Evolutionary conservation across 2,329 filamentous ascomycete species (phyloP), one percentile per base, ranked within the genome.

Genomic region (Corynespora cassiicola): DNA sequence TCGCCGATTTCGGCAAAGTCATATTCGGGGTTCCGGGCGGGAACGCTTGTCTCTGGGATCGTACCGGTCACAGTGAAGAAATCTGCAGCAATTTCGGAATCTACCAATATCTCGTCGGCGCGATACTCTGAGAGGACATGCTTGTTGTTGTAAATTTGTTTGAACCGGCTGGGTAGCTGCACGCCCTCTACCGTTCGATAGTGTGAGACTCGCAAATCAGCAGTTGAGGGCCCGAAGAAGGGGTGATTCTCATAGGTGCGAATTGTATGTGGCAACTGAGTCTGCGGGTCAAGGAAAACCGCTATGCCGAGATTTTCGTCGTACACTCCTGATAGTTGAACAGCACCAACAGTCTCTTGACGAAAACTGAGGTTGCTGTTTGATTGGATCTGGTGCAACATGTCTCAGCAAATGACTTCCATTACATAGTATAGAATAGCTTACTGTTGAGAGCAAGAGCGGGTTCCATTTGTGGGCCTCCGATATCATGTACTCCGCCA

Each of bases 211-310:
- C 19, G 26, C 12, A 37, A 16, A 12, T 37, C 35, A 18, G 30
- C 24, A 19, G 35, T 37, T 11, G 35, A 31, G 9, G 17, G 27
- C 5, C 35, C 27, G 7, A 19, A 31, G 11, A 37, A 17, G 26
- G 35, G 35, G 31, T 37, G 35, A 15, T 31, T 15, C 16, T 37
- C 35, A 7, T 22, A 31, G 17, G 35, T 21, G 20, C 35, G 35
- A 25, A 37, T 31, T 20, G 18, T 14, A 19, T 28, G 24, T 12
- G 35, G 35, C 5, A 37, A 16, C 20, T 37, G 22, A 16, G 35
- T 37, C 11, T 37, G 19, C 10, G 35, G 35, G 23, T 37, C 19
- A 19, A 37, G 30, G 10, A 36, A 10, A 14, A 36, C 26, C 15
- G 34, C 18, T 11, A 30, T 30, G 26, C 30, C 26, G 17, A 36